Conservation (phyloP, 129 eudicot genomes). For the Lactuca saligna region DNA sequence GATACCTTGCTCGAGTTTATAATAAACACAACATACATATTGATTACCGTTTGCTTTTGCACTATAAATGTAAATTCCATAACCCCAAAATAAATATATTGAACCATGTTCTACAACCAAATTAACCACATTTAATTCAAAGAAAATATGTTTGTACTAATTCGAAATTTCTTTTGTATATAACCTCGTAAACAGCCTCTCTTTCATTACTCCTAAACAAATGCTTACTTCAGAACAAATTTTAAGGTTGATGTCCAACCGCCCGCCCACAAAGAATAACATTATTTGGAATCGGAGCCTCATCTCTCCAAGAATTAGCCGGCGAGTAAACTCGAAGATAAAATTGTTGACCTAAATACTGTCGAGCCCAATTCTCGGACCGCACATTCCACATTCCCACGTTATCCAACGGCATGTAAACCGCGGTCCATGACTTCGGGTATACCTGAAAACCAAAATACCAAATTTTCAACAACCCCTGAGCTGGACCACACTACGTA, state of each 20-base stretch:
- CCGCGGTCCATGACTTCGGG: slow-evolving; percentile 79
- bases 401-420: slow-evolving; percentile 79
- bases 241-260: slow-evolving; percentile 37
- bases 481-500: too few relatives aligned
- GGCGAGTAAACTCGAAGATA: slow-evolving; percentile 69
- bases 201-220: slow-evolving; percentile 9
- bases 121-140: too few relatives aligned
- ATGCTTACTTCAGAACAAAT: background rate
- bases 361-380: slow-evolving; percentile 73
- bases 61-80: too few relatives aligned
- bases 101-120: too few relatives aligned
- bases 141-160: background rate
- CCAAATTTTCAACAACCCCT: background rate
- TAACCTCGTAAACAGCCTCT: slow-evolving; percentile 6
- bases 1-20: too few relatives aligned
- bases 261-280: slow-evolving; percentile 80
- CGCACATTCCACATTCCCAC: slow-evolving; percentile 85
- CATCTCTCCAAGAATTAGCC: slow-evolving; percentile 68
- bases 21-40: too few relatives aligned
- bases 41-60: too few relatives aligned
- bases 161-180: background rate
- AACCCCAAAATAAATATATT: too few relatives aligned
- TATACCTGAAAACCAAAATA: slow-evolving; percentile 46
- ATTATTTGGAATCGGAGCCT: slow-evolving; percentile 71
- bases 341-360: slow-evolving; percentile 76